Evolutionary conservation across 441 rosid genomes (phyloP).

Genomic region (Eruca vesicaria): DNA sequence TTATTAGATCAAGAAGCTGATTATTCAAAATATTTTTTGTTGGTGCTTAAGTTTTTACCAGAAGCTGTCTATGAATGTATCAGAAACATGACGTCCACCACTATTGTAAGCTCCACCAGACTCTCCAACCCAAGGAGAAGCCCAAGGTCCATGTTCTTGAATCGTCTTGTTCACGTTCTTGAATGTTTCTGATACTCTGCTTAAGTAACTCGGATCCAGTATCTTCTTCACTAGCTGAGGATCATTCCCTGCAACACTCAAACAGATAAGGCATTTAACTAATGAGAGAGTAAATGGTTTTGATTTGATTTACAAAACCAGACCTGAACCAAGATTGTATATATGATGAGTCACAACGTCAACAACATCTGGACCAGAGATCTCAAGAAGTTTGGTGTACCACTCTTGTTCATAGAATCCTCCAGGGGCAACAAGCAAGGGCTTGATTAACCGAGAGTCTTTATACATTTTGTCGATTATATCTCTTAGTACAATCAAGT

Average conservation of each 20-base stretch:
- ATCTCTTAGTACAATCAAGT: conserved; percentile 54
- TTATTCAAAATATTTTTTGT: not conserved
- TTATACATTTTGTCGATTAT: conserved; percentile 60
- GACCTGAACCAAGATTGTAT: conserved; percentile 93
- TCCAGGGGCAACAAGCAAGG: conserved; percentile 82
- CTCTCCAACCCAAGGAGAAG: conserved; percentile 98
- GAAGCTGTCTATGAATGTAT: conserved; percentile 87
- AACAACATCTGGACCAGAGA: conserved; percentile 71
- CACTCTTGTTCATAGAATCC: conserved; percentile 77
- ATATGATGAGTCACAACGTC: conserved; percentile 80
- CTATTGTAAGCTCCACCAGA: conserved; percentile 99
- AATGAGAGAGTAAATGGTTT: not conserved
- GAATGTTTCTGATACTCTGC: conserved; percentile 60
- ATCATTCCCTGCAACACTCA: conserved; percentile 64
- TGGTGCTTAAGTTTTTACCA: conserved; percentile 53
- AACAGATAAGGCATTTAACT: not conserved
- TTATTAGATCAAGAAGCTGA: not conserved
- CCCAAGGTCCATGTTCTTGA: conserved; percentile 70
- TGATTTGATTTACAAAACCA: conserved; percentile 1
- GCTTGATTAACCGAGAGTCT: conserved; percentile 44
- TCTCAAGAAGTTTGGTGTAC: conserved; percentile 72
- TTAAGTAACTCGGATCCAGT: conserved; percentile 69
- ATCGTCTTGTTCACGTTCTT: conserved; percentile 55
- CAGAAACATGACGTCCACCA: conserved; percentile 79
- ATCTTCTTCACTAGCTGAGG: conserved; percentile 69